phyloP scores from a whole-genome alignment of 305 asterid species.

The Vinca major region DNA sequence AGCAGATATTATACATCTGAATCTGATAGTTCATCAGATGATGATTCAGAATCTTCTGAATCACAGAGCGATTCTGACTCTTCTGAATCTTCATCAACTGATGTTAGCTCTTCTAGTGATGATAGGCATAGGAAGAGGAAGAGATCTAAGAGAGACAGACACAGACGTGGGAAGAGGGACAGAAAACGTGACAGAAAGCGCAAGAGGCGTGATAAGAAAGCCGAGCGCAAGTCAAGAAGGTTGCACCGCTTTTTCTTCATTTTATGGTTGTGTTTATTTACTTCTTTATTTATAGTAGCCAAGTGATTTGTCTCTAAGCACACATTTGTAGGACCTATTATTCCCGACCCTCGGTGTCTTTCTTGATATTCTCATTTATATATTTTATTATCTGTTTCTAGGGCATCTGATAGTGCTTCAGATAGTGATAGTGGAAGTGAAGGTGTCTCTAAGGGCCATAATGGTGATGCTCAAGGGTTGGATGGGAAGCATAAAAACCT shows the following conservation, averaged over 20 bases:
- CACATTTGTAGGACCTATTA: neutral
- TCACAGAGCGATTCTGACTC: constrained; percentile 73
- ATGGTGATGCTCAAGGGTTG: constrained; percentile 33
- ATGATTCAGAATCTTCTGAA: constrained; percentile 66
- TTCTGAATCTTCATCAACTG: constrained; percentile 54
- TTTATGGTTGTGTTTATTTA: neutral
- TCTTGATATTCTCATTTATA: constrained; percentile 6
- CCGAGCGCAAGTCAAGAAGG: constrained; percentile 78
- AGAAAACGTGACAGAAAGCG: constrained; percentile 68
- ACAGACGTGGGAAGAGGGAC: constrained; percentile 65
- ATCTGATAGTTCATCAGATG: constrained; percentile 69
- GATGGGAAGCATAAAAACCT: constrained; percentile 38
- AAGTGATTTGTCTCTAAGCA: neutral
- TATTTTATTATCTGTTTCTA: constrained; percentile 20
- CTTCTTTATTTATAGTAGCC: neutral
- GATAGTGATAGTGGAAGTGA: constrained; percentile 46
- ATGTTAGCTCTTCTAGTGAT: constrained; percentile 76
- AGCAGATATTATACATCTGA: constrained; percentile 71
- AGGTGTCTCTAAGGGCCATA: constrained; percentile 47
- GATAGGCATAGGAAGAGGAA: constrained; percentile 74
- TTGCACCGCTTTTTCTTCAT: constrained; percentile 15
- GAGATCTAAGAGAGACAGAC: constrained; percentile 68
- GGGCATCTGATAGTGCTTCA: constrained; percentile 41
- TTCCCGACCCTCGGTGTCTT: constrained; percentile 3
- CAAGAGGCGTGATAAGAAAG: constrained; percentile 68